Evolutionary conservation across 2,329 filamentous ascomycete species (phyloP).

Genomic region (Hypomyces perniciosus): DNA sequence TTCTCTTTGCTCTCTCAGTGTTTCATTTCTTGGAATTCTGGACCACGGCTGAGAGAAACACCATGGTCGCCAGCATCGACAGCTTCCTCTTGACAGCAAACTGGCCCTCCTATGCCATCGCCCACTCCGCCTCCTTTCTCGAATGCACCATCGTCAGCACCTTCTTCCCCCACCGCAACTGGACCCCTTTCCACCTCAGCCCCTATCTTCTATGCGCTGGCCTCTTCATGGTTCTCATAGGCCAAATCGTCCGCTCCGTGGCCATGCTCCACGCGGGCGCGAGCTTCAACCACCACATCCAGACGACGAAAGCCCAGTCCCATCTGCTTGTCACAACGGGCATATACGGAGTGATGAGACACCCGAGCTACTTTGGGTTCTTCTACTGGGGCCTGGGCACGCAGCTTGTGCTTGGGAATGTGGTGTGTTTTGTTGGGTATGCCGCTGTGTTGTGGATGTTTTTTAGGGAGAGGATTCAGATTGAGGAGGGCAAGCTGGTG

Average conservation of each 20-base stretch:
- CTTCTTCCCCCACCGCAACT: constrained; percentile 46
- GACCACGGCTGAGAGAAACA: constrained; percentile 81
- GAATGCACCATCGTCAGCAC: constrained; percentile 63
- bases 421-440: constrained; percentile 70
- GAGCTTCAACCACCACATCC: constrained; percentile 88
- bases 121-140: constrained; percentile 66
- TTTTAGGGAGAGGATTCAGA: constrained; percentile 66
- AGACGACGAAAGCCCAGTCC: constrained; percentile 58
- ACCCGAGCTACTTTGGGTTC: constrained; percentile 96
- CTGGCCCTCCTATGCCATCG: constrained; percentile 76
- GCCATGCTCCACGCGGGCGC: constrained; percentile 87
- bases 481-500: constrained; percentile 73
- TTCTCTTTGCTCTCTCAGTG: constrained; percentile 60
- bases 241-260: constrained; percentile 69
- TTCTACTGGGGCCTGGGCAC: constrained; percentile 98
- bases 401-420: constrained; percentile 83
- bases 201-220: constrained; percentile 49
- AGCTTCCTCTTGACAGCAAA: constrained; percentile 83
- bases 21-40: constrained; percentile 98
- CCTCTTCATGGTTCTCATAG: constrained; percentile 56
- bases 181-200: constrained; percentile 40
- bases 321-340: constrained; percentile 81
- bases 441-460: constrained; percentile 75
- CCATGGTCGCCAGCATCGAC: constrained; percentile 60
- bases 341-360: constrained; percentile 68